phyloP scores from a whole-genome alignment of 179 eudicot genomes.

The Spinacia oleracea region DNA sequence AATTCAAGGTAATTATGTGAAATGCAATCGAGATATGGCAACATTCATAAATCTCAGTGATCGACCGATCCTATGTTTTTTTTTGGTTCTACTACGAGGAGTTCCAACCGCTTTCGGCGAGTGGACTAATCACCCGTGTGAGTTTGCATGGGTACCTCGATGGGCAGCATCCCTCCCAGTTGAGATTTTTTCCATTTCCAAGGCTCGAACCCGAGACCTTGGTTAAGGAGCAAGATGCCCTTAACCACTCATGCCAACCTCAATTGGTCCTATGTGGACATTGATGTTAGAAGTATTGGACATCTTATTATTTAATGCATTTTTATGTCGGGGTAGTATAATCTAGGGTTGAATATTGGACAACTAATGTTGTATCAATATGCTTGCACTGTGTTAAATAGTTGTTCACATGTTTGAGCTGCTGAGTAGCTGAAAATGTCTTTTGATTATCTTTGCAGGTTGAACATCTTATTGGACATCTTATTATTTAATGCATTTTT shows the following conservation, averaged over 20 bases:
- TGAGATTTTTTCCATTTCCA: too few species aligned
- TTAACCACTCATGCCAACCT: too few species aligned
- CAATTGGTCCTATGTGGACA: too few species aligned
- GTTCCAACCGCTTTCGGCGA: too few species aligned
- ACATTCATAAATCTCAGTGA: neutral
- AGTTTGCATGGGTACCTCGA: too few species aligned
- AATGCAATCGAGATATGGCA: neutral
- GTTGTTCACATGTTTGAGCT: neutral
- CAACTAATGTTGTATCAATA: neutral
- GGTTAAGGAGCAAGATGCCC: too few species aligned
- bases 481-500: too few species aligned
- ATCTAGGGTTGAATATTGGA: neutral
- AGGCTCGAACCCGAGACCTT: too few species aligned
- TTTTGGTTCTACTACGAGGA: too few species aligned
- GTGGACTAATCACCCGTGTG: too few species aligned
- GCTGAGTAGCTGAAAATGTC: neutral
- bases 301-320: neutral
- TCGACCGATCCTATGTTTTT: neutral
- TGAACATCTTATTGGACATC: too few species aligned
- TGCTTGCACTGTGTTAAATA: neutral
- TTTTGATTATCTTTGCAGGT: conserved; percentile 46
- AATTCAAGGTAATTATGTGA: neutral
- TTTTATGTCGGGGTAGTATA: neutral
- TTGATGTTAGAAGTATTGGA: neutral
- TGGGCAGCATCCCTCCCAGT: too few species aligned